Base-by-base conservation (phyloP, 305 asterid species). In the Fraxinus paxiana region DNA sequence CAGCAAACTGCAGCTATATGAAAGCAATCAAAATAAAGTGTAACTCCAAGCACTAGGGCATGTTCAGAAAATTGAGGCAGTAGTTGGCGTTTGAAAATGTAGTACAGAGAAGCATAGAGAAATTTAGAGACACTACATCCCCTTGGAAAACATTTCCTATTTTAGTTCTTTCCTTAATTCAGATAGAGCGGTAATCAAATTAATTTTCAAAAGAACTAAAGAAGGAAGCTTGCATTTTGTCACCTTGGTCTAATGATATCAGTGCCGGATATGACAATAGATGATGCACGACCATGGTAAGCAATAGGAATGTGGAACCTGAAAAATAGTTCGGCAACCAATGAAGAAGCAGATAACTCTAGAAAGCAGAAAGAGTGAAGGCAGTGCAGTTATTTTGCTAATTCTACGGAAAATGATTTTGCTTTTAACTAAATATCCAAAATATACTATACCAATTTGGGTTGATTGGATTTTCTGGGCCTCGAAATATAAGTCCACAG, bases 271-370 rank as follows among this genome's bases (percentile, higher is more conserved):
- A 92, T 82, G 86, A 96, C 98, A 83, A 96, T 82, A 63, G 98
- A 96, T 54, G 99, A 94, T 73, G 98, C 97, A 85, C 99, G 94
- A 75, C 99, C 98, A 88, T 96, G 99, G 88, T 96, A 96, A 69
- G 97, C 99, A 82, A 92, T 94, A 77, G 99, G 99, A 90, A 96
- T 87, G 88, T 92, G 94, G 90, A 88, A 96, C 99, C 98, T 96
- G 94, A 77, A 77, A 79, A 35, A 31, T 30, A 67, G 79, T 77
- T 82, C 70, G 69, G 72, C 80, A 77, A 70, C 31, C 30, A 20
- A 70, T 82, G 81, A 83, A 30, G 24, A 79, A 81, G 74, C 65
- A 38, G 28, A 15, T 41, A 34, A 46, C 51, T 34, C 34, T 7
- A 34, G 4, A 79, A 17, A 13, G 37, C 54, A 87, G 34, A 38